Conservation (phyloP, 169 alveolate genomes). For the Eimeria mitis region DNA sequence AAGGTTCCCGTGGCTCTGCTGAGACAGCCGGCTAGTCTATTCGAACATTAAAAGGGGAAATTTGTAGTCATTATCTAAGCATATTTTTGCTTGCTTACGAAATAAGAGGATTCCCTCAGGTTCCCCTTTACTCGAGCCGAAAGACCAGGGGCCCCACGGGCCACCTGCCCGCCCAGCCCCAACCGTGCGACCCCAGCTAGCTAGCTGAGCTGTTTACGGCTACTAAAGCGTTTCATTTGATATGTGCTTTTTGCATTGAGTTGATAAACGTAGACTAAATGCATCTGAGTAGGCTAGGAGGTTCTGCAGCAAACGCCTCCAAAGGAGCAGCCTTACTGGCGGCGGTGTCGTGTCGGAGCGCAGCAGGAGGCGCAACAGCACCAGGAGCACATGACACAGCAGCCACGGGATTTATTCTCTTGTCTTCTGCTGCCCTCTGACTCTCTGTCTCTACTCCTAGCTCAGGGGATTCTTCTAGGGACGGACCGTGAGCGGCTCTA, state of each 20-base stretch:
- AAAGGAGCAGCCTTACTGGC: neutral
- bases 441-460: neutral
- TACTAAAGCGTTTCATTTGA: neutral
- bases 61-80: no score
- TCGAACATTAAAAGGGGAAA: neutral
- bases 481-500: neutral
- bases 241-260: neutral
- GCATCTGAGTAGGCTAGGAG: neutral
- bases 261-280: neutral
- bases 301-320: neutral
- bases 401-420: neutral
- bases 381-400: neutral
- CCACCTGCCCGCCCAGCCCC: neutral
- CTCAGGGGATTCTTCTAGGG: neutral
- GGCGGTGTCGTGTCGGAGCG: neutral
- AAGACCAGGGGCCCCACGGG: neutral
- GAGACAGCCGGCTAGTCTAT: neutral
- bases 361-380: neutral
- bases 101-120: no score
- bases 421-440: neutral
- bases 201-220: neutral
- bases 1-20: neutral
- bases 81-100: no score
- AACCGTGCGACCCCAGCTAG: neutral
- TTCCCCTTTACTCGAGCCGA: neutral